Conservation (phyloP, 2,329 filamentous ascomycete species). For the Aureobasidium zeae region DNA sequence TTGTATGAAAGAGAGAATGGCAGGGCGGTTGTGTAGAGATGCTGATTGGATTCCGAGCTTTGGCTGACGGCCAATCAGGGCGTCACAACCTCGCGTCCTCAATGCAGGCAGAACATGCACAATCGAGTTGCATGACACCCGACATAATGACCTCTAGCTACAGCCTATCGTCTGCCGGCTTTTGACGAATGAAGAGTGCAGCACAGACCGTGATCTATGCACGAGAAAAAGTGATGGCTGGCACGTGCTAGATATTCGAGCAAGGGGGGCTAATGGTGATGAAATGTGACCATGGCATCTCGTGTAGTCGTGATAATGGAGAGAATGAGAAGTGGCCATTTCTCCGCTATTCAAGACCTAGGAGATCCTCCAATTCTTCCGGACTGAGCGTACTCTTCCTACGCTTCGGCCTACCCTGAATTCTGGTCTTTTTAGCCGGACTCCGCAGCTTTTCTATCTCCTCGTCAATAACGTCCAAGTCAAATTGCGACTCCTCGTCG, state of each 20-base stretch:
- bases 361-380: constrained; percentile 60
- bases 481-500: constrained; percentile 22
- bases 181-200: constrained; percentile 5
- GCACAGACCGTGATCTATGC: neutral
- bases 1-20: constrained; percentile 2
- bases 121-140: constrained; percentile 14
- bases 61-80: constrained; percentile 5
- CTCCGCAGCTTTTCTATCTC: constrained; percentile 28
- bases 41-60: constrained; percentile 8
- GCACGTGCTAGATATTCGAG: neutral
- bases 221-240: no score
- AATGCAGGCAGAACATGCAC: constrained; percentile 7
- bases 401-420: constrained; percentile 50
- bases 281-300: constrained; percentile 5
- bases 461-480: constrained; percentile 43
- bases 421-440: constrained; percentile 36
- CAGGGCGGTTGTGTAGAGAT: constrained; percentile 10
- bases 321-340: neutral
- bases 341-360: constrained; percentile 19
- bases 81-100: neutral
- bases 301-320: constrained; percentile 1
- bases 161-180: constrained; percentile 2
- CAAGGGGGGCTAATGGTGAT: neutral
- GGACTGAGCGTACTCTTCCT: constrained; percentile 66
- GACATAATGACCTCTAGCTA: constrained; percentile 1